These are phyloP conservation scores for Fusarium algeriense DNA, from an alignment of 2,329 filamentous ascomycete species.

Conservation along the genomic window DNA sequence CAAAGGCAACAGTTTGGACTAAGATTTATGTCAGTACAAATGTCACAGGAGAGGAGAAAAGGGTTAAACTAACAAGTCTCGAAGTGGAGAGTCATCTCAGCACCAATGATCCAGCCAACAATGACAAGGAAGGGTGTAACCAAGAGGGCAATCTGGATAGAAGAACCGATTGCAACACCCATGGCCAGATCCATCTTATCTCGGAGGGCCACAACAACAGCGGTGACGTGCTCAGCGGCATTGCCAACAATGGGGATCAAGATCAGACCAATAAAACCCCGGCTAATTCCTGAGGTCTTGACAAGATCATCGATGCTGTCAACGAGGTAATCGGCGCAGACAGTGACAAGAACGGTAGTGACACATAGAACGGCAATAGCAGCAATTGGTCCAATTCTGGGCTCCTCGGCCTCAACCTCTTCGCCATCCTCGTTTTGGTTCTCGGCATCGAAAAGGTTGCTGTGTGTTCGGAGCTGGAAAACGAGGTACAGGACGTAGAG, in stretches of 20 bases:
- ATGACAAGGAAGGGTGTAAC: slow-evolving; percentile 86
- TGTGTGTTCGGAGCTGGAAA: slow-evolving; percentile 83
- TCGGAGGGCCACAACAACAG: slow-evolving; percentile 81
- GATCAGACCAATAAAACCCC: slow-evolving; percentile 84
- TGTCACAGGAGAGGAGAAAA: not conserved
- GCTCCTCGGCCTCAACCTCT: slow-evolving; percentile 57
- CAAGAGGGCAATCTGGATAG: slow-evolving; percentile 84
- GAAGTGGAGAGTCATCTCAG: slow-evolving; percentile 83
- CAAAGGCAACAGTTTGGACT: slow-evolving; percentile 83
- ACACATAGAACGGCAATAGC: slow-evolving; percentile 75
- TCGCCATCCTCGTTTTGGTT: slow-evolving; percentile 54
- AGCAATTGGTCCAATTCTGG: slow-evolving; percentile 71
- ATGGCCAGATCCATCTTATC: slow-evolving; percentile 82
- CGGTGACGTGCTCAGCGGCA: slow-evolving; percentile 84
- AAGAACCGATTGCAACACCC: slow-evolving; percentile 84
- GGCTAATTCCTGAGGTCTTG: slow-evolving; percentile 76
- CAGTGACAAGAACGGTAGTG: slow-evolving; percentile 76
- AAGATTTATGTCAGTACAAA: slow-evolving; percentile 23
- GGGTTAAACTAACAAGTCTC: slow-evolving; percentile 64
- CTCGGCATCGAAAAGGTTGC: slow-evolving; percentile 75
- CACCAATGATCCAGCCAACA: slow-evolving; percentile 80
- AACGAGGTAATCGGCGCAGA: slow-evolving; percentile 83
- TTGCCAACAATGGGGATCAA: slow-evolving; percentile 85
- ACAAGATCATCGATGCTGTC: slow-evolving; percentile 81
- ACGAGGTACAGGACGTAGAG: slow-evolving; percentile 82